A percentile compares a stretch with the other conserved stretches of the same genome.
Conservation (phyloP, 176 grass and related monocot genomes). For the Zoysia japonica region DNA sequence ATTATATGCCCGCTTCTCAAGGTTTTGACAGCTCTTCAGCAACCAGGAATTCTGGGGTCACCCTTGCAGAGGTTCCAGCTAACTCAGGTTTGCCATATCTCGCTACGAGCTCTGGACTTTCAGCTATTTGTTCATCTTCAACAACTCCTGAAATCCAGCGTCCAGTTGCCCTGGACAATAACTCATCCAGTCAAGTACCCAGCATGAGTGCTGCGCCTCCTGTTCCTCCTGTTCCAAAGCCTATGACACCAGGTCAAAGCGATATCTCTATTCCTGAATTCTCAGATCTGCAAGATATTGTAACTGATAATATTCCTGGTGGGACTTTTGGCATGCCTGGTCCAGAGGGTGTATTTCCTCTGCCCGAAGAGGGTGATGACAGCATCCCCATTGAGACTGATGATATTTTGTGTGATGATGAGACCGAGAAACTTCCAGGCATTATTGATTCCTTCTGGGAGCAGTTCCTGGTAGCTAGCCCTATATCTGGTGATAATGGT, state of each 20-base stretch:
- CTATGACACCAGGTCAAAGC: conserved; percentile 35
- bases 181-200: conserved; percentile 38
- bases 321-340: conserved; percentile 56
- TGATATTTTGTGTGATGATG: conserved; percentile 55
- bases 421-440: conserved; percentile 66
- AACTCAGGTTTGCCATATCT: conserved; percentile 53
- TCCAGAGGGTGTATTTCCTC: conserved; percentile 57
- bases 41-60: conserved; percentile 69
- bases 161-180: conserved; percentile 39
- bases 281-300: conserved; percentile 59
- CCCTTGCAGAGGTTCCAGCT: conserved; percentile 66
- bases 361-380: conserved; percentile 53
- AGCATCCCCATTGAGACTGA: conserved; percentile 70
- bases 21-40: conserved; percentile 55
- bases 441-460: conserved; percentile 96
- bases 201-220: conserved; percentile 44
- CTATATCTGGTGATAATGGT: conserved; percentile 57
- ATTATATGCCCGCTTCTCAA: conserved; percentile 53
- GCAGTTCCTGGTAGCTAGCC: conserved; percentile 75
- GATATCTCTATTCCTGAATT: conserved; percentile 54
- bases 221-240: conserved; percentile 51
- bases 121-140: conserved; percentile 57
- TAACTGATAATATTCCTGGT: conserved; percentile 50
- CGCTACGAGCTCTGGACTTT: conserved; percentile 60
- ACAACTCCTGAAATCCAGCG: conserved; percentile 54